These are phyloP conservation scores for Aureobasidium vineae DNA, from an alignment of 2,329 filamentous ascomycete species.

Conservation along the genomic window DNA sequence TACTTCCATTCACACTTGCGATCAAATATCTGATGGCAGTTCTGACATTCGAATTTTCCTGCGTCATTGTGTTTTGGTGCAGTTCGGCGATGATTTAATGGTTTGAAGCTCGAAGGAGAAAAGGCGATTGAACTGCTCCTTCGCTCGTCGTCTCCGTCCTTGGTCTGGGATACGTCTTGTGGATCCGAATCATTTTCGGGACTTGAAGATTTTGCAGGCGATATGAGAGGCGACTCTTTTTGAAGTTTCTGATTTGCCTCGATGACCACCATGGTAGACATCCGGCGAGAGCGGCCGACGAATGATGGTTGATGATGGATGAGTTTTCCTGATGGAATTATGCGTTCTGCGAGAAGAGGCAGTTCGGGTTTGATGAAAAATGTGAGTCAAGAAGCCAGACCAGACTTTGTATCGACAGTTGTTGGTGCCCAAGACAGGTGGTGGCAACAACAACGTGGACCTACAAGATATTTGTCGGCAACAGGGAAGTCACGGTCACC, in stretches of 20 bases:
- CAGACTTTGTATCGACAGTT: constrained; percentile 12
- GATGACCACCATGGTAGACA: not conserved
- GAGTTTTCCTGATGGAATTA: not conserved
- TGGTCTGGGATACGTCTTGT: not conserved
- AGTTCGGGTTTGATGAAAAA: not conserved
- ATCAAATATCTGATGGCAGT: constrained; percentile 54
- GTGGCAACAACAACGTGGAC: constrained; percentile 17
- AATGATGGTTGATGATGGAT: not conserved
- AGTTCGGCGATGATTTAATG: constrained; percentile 8
- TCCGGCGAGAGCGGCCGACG: not conserved
- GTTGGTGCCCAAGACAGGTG: constrained; percentile 10
- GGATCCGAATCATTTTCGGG: not conserved
- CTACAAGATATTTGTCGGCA: constrained; percentile 10
- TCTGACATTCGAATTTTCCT: constrained; percentile 20
- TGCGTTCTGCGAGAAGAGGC: not conserved
- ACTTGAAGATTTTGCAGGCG: constrained; percentile 19
- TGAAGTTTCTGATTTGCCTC: not conserved
- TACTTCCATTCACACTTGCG: constrained; percentile 94
- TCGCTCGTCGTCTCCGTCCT: not conserved
- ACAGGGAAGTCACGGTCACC: constrained; percentile 8
- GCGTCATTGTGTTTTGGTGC: constrained; percentile 10
- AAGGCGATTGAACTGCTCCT: constrained; percentile 1
- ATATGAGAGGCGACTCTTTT: constrained; percentile 16
- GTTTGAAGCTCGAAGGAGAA: constrained; percentile 13
- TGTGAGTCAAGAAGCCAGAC: not conserved